Conservation (phyloP, 1,139 yeast genomes). For the Geotrichum restrictum region DNA sequence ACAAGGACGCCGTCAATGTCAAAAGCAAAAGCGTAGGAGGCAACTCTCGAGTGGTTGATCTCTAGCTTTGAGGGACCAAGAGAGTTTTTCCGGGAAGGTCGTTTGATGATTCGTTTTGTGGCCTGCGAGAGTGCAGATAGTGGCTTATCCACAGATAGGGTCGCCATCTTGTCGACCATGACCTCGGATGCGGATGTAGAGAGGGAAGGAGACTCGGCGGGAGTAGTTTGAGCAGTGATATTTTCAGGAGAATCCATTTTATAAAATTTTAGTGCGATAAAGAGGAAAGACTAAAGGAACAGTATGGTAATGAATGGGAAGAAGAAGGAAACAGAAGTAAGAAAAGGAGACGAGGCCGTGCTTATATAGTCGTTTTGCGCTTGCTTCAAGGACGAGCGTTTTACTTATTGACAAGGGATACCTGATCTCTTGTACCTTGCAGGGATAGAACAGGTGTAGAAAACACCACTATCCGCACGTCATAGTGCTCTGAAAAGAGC, state of each 20-base stretch:
- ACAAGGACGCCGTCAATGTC: slow-evolving; percentile 83
- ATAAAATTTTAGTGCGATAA: not conserved
- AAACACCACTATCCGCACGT: no score
- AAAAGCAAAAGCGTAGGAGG: slow-evolving; percentile 80
- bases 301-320: not conserved
- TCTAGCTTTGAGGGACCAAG: slow-evolving; percentile 19
- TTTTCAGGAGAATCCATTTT: slow-evolving; percentile 10
- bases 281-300: not conserved
- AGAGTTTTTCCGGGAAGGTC: slow-evolving; percentile 18
- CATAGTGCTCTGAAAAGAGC: no score
- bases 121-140: not conserved
- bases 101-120: slow-evolving; percentile 11
- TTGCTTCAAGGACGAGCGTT: no score
- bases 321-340: not conserved
- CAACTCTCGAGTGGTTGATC: slow-evolving; percentile 42
- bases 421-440: no score
- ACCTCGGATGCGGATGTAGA: not conserved
- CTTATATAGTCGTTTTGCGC: no score
- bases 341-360: not conserved
- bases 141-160: not conserved
- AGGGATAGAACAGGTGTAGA: no score
- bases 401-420: no score
- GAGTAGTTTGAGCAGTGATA: slow-evolving; percentile 8
- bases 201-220: slow-evolving; percentile 1
- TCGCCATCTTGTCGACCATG: not conserved